These are phyloP conservation scores for Yamagishiella unicocca DNA, from an alignment of 139 green algal genomes.

Conservation along the genomic window DNA sequence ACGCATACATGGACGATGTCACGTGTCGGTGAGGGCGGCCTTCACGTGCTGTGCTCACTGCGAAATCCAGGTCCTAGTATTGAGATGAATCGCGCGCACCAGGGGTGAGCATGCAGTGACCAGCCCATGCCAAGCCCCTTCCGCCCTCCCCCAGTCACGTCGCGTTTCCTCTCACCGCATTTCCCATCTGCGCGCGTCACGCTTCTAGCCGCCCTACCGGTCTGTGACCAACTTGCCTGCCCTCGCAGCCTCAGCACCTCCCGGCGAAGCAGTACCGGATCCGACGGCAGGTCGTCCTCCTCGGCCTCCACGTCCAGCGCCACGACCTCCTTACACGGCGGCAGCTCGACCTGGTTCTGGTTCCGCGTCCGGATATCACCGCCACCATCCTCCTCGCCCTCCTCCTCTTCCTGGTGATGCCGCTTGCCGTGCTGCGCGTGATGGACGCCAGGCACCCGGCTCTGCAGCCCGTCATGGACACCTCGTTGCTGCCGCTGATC, in stretches of 20 bases:
- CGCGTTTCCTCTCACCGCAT: too few species aligned
- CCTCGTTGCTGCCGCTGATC: too few species aligned
- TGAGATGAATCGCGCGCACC: background rate
- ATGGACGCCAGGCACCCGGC: background rate
- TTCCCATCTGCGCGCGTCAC: background rate
- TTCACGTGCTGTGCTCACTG: too few species aligned
- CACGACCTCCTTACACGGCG: background rate
- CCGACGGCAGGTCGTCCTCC: background rate
- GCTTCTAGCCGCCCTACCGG: background rate
- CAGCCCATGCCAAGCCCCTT: too few species aligned
- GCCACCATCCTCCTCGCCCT: background rate
- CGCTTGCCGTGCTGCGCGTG: background rate
- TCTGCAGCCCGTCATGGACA: background rate
- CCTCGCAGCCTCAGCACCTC: constrained; percentile 6
- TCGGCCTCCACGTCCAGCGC: background rate
- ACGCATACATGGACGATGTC: too few species aligned
- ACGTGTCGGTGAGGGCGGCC: too few species aligned
- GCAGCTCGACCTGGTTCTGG: background rate
- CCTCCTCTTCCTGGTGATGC: background rate
- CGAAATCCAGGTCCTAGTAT: background rate
- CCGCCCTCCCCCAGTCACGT: too few species aligned
- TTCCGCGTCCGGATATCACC: background rate
- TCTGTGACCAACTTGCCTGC: constrained; percentile 23
- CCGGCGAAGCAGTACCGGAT: background rate
- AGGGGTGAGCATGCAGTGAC: background rate